Conservation (phyloP, 495 filamentous ascomycete species). For the Penicillium mononematosum region DNA sequence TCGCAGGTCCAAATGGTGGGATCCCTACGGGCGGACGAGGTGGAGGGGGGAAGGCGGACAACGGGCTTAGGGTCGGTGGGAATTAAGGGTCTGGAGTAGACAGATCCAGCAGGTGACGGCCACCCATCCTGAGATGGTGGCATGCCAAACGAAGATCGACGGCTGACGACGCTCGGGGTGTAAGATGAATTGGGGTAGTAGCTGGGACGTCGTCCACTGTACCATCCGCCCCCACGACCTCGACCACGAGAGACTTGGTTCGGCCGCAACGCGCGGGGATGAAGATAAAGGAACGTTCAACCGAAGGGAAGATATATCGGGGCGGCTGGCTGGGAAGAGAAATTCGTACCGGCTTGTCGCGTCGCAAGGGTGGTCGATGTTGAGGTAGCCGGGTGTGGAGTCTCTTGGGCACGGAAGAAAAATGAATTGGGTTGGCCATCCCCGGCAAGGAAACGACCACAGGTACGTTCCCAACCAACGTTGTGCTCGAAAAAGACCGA, state of each 20-base stretch:
- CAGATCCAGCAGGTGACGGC: constrained; percentile 75
- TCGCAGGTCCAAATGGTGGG: constrained; percentile 25
- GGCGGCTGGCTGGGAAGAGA: constrained; percentile 76
- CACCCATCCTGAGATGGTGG: constrained; percentile 71
- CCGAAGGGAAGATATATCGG: constrained; percentile 86
- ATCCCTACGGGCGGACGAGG: constrained; percentile 38
- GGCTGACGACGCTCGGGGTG: constrained; percentile 86
- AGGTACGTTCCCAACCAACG: constrained; percentile 72
- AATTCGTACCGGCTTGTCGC: constrained; percentile 95
- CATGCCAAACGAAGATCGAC: constrained; percentile 82
- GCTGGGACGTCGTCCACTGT: constrained; percentile 70
- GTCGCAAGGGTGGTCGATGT: constrained; percentile 88
- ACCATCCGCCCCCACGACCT: constrained; percentile 68
- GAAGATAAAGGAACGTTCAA: constrained; percentile 94
- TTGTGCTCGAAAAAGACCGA: constrained; percentile 65
- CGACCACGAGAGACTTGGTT: constrained; percentile 77
- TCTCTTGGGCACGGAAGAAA: constrained; percentile 71
- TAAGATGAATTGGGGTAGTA: constrained; percentile 81
- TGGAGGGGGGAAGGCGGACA: constrained; percentile 80
- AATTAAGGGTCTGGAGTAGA: constrained; percentile 62
- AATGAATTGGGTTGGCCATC: constrained; percentile 68
- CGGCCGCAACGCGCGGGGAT: constrained; percentile 88
- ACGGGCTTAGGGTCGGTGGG: constrained; percentile 69
- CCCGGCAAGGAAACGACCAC: constrained; percentile 76
- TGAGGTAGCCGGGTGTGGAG: constrained; percentile 92